Evolutionary conservation across 306 rosid species (phyloP).

Genomic region (Dryas octopetala): DNA sequence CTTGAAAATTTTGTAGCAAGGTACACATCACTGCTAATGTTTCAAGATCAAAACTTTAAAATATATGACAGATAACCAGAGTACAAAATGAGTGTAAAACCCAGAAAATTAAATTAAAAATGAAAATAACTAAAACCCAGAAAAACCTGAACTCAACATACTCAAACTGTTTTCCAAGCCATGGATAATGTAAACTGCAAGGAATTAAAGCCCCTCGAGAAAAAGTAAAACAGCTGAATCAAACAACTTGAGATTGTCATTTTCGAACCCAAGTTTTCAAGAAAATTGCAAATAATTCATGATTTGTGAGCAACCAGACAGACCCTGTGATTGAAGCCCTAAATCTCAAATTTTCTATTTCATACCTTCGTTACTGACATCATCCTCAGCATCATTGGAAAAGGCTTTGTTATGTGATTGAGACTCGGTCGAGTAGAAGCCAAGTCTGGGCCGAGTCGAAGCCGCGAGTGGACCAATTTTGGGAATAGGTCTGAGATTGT

Average conservation of each 20-base stretch:
- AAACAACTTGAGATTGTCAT: neutral
- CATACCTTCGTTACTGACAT: constrained; percentile 32
- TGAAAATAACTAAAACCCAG: neutral
- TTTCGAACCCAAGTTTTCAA: neutral
- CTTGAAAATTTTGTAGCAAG: neutral
- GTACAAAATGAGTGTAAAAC: neutral
- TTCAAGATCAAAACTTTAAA: neutral
- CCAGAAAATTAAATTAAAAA: neutral
- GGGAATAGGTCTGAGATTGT: constrained; percentile 3
- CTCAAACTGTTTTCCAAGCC: neutral
- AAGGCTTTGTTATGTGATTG: constrained; percentile 9
- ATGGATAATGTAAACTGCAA: neutral
- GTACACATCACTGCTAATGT: neutral
- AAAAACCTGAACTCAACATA: neutral
- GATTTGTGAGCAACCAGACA: neutral
- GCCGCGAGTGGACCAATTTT: constrained; percentile 22
- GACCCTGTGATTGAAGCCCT: neutral
- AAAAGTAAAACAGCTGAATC: neutral
- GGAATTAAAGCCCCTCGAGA: neutral
- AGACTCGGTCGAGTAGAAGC: constrained; percentile 50
- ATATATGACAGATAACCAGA: neutral
- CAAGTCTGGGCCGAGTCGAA: constrained; percentile 29
- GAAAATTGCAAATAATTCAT: neutral
- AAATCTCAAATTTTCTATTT: neutral
- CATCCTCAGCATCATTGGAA: constrained; percentile 6